Conservation (phyloP, 176 grass and related monocot species). For the Aegilops tauschii region DNA sequence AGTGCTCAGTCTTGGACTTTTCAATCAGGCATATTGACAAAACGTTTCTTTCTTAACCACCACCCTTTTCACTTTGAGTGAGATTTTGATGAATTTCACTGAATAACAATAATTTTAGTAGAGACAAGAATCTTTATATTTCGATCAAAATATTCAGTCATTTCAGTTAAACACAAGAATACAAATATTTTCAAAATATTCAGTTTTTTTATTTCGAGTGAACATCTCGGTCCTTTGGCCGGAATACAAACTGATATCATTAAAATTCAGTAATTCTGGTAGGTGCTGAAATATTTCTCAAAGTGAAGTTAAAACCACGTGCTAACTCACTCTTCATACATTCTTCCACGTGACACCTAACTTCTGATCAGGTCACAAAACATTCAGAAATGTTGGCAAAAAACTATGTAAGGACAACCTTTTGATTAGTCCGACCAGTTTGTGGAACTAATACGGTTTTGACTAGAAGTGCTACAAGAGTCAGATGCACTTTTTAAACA, state of each 20-base stretch:
- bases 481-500: background rate
- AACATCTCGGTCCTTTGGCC: no score
- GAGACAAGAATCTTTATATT: no score
- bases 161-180: no score
- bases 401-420: background rate
- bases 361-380: background rate
- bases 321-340: background rate
- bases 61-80: no score
- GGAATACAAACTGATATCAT: no score
- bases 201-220: no score
- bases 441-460: background rate
- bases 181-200: no score
- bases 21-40: constrained; percentile 66
- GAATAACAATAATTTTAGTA: no score
- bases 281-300: no score
- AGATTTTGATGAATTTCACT: no score
- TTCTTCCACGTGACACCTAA: background rate
- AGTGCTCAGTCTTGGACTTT: constrained; percentile 75
- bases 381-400: background rate
- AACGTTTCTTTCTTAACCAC: background rate
- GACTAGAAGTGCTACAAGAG: background rate
- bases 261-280: no score
- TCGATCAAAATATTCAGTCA: no score
- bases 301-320: background rate
- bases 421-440: background rate